Evolutionary conservation across 805 yeast genomes (phyloP).

Genomic region (Teunomyces funiuensis): DNA sequence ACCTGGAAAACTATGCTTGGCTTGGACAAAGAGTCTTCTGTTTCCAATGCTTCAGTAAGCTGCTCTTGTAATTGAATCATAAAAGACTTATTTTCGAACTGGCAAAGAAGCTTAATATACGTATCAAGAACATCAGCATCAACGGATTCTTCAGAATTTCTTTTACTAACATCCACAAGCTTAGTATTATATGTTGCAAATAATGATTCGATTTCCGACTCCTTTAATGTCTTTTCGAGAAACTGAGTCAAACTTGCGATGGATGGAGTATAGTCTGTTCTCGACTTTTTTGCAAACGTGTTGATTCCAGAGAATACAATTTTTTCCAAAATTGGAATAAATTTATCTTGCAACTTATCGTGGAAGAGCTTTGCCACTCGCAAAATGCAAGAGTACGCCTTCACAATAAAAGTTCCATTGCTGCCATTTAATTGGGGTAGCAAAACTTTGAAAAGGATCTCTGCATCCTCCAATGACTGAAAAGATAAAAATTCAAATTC

Average conservation of each 20-base stretch:
- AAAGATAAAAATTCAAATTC: constrained; percentile 6
- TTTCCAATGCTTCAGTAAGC: constrained; percentile 1
- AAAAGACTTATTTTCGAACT: background rate
- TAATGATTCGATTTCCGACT: background rate
- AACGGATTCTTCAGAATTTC: constrained; percentile 1
- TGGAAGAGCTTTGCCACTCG: constrained; percentile 12
- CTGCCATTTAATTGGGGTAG: background rate
- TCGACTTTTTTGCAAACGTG: constrained; percentile 7
- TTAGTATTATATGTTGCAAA: background rate
- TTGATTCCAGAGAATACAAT: constrained; percentile 6
- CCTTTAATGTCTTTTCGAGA: background rate
- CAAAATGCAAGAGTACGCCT: background rate
- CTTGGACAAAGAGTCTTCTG: constrained; percentile 3
- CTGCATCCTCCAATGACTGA: constrained; percentile 1
- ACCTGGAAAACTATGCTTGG: constrained; percentile 9
- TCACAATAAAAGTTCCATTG: background rate
- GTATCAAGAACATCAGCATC: background rate
- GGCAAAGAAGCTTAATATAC: background rate
- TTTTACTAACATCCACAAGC: background rate
- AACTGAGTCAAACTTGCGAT: background rate
- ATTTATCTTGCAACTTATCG: background rate
- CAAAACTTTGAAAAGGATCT: background rate
- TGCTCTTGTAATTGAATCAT: constrained; percentile 7
- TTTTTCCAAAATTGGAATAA: background rate
- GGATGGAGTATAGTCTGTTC: background rate